Evolutionary conservation across 1,139 yeast genomes (phyloP), one percentile per base, ranked within the genome.

Genomic region (Torulaspora globosa): DNA sequence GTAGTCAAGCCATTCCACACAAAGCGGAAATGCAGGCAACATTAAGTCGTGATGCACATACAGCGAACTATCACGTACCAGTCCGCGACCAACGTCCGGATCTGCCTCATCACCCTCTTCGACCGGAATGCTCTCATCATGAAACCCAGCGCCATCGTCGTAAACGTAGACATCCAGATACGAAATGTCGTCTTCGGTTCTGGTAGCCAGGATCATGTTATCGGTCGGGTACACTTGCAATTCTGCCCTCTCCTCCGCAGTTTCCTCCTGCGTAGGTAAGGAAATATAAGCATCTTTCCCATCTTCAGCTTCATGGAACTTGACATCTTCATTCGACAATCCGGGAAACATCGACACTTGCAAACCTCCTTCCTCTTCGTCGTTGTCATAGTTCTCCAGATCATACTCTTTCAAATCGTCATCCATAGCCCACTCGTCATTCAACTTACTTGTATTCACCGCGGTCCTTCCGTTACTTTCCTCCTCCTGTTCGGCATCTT

Each of bases 41-140:
- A 92, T 87, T 55, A 92, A 72, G 66, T 94, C 98, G 69, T 92
- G 99, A 64, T 92, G 99, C 43, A 92, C 95, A 60, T 92, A 92
- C 55, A 92, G 71, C 36, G 83, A 81, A 44, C 82, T 74, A 39
- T 81, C 94, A 69, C 94, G 76, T 41, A 79, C 76, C 58, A 80
- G 68, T 15, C 90, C 90, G 52, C 75, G 76, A 49, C 85, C 84
- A 14, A 80, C 84, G 62, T 80, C 85, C 11, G 76, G 77, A 59
- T 81, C 84, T 38, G 71, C 68, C 53, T 75, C 76, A 58, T 80
- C 89, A 46, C 72, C 81, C 46, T 74, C 83, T 51, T 80, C 88
- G 51, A 75, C 80, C 39, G 80, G 80, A 16, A 65, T 62, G 8
- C 79, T 76, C 7, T 79, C 82, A 18, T 70, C 74, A 43, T 84